These are phyloP conservation scores for Eremothecium cymbalariae DNA, from an alignment of 1,139 yeast genomes.

Conservation along the genomic window DNA sequence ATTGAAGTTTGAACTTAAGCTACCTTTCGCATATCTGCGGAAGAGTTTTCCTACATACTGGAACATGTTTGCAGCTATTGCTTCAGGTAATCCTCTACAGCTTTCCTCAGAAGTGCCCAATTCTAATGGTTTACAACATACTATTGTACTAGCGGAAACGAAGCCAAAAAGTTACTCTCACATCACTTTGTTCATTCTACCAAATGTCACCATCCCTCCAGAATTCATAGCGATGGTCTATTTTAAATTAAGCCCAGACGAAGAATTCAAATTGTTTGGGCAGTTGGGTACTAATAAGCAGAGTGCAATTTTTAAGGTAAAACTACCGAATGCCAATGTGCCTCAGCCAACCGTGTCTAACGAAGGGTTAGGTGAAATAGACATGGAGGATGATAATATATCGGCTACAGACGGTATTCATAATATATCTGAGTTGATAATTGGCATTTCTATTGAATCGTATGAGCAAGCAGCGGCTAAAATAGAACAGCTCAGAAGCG, in stretches of 20 bases:
- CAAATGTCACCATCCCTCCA: constrained; percentile 57
- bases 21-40: too few species aligned
- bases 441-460: constrained; percentile 89
- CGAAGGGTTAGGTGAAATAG: constrained; percentile 35
- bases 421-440: constrained; percentile 38
- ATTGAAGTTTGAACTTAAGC: too few species aligned
- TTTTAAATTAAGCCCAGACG: constrained; percentile 66
- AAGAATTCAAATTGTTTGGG: constrained; percentile 76
- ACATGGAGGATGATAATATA: constrained; percentile 35
- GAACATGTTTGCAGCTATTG: constrained; percentile 33
- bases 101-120: constrained; percentile 32
- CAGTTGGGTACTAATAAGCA: constrained; percentile 67
- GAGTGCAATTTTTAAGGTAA: constrained; percentile 82
- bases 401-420: constrained; percentile 14
- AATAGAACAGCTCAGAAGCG: constrained; percentile 25
- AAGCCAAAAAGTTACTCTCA: constrained; percentile 42
- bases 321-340: constrained; percentile 33
- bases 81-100: constrained; percentile 34
- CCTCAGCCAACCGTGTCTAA: constrained; percentile 24
- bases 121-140: constrained; percentile 32
- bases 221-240: constrained; percentile 76
- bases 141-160: constrained; percentile 30
- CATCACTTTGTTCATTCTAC: constrained; percentile 67
- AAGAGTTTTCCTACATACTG: not conserved
- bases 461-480: constrained; percentile 31